These are phyloP conservation scores for Chalaropsis ovoidea DNA, from an alignment of 2,329 filamentous ascomycete genomes.

Conservation along the genomic window DNA sequence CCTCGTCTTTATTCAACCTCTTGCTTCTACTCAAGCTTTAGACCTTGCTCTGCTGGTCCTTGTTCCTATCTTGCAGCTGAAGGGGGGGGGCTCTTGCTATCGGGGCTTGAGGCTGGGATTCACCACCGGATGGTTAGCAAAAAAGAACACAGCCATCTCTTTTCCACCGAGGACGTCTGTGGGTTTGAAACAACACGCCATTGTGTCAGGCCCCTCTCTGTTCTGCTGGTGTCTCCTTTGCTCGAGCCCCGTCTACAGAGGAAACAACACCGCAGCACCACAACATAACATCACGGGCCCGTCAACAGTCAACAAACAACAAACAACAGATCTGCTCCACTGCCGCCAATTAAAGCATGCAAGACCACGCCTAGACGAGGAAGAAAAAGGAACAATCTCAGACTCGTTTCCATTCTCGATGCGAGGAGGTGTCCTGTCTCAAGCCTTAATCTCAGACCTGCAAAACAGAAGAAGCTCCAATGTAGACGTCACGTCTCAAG, in stretches of 20 bases:
- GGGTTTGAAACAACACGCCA: background rate
- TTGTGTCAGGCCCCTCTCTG: no score
- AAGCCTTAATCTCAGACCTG: slow-evolving; percentile 11
- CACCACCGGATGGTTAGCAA: background rate
- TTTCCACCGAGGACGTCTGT: background rate
- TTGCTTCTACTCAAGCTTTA: background rate
- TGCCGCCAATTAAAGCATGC: background rate
- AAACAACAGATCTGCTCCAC: no score
- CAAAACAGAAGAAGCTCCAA: background rate
- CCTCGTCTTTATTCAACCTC: background rate
- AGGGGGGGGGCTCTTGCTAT: background rate
- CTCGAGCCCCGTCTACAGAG: no score
- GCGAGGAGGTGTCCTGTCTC: background rate
- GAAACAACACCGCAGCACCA: no score
- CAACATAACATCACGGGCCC: no score
- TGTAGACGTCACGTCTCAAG: slow-evolving; percentile 1
- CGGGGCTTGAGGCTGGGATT: background rate
- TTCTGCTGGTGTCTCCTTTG: no score
- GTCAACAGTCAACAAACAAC: no score
- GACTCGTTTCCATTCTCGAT: background rate
- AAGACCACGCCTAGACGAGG: background rate
- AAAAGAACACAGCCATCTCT: slow-evolving; percentile 2
- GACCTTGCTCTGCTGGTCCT: background rate
- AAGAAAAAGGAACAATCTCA: background rate
- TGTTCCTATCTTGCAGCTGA: background rate